phyloP scores from a whole-genome alignment of 2,329 filamentous ascomycete species.

The Incumbomyces lentus region DNA sequence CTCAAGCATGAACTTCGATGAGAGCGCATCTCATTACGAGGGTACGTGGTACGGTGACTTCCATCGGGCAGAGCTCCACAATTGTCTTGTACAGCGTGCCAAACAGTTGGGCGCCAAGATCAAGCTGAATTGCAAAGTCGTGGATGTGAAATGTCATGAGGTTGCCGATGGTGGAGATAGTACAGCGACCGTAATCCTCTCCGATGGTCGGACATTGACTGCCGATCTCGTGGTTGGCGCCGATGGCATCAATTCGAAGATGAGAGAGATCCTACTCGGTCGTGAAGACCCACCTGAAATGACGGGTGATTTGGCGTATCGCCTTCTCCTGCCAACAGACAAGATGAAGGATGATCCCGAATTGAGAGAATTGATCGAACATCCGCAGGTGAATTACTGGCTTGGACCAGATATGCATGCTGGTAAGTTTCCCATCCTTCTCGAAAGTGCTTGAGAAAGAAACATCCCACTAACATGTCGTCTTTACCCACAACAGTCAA shows the following conservation, averaged over 20 bases:
- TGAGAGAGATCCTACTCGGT: conserved; percentile 36
- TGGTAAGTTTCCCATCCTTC: neutral
- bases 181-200: conserved; percentile 26
- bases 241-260: conserved; percentile 38
- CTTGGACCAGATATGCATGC: conserved; percentile 43
- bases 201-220: conserved; percentile 23
- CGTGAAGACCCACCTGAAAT: conserved; percentile 35
- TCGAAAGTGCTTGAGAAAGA: neutral
- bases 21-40: conserved; percentile 20
- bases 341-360: conserved; percentile 40
- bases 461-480: too few species aligned
- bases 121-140: conserved; percentile 21
- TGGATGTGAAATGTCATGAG: conserved; percentile 1
- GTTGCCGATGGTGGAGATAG: conserved; percentile 19
- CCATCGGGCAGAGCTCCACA: conserved; percentile 42
- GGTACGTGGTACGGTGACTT: conserved; percentile 37
- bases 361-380: conserved; percentile 33
- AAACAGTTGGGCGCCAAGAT: conserved; percentile 30
- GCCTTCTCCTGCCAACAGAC: conserved; percentile 39
- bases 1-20: conserved; percentile 17
- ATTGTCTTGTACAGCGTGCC: conserved; percentile 32
- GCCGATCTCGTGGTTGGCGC: conserved; percentile 38
- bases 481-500: conserved; percentile 24
- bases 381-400: conserved; percentile 45
- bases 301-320: conserved; percentile 49